Conservation (phyloP, 129 eudicot species). For the Pulicaria dysenterica region DNA sequence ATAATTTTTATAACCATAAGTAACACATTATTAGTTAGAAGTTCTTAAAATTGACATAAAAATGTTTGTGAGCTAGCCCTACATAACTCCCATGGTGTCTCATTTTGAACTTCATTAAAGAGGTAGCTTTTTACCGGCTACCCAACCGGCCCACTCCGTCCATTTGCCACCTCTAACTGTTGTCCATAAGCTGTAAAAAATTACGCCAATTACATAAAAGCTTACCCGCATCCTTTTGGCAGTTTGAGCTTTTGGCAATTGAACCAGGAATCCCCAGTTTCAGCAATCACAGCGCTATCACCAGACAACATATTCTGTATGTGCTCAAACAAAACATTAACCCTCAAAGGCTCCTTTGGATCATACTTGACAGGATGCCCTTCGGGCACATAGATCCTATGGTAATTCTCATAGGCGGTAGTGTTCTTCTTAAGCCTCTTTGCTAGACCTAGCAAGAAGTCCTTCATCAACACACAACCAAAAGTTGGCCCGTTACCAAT, state of each 20-base stretch:
- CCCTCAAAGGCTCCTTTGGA: conserved; percentile 46
- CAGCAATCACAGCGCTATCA: conserved; percentile 51
- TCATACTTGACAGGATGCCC: conserved; percentile 41
- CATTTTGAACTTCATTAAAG: too few relatives aligned
- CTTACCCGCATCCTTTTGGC: conserved; percentile 58
- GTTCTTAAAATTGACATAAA: too few relatives aligned
- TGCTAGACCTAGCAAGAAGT: conserved; percentile 50
- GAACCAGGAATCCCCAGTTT: conserved; percentile 62
- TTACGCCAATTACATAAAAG: neutral
- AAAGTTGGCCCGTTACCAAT: conserved; percentile 76
- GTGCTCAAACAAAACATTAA: conserved; percentile 52
- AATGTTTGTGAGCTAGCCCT: too few relatives aligned
- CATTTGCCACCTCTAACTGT: too few relatives aligned
- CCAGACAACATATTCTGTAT: conserved; percentile 47
- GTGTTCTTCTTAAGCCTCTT: conserved; percentile 40
- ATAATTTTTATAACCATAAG: too few relatives aligned
- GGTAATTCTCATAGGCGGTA: conserved; percentile 48
- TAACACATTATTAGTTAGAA: too few relatives aligned
- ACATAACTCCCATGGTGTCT: too few relatives aligned
- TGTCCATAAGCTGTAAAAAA: too few relatives aligned
- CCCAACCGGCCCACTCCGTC: too few relatives aligned
- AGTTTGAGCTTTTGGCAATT: conserved; percentile 59
- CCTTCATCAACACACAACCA: conserved; percentile 81
- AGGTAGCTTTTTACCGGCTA: too few relatives aligned
- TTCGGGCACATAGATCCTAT: conserved; percentile 48